These are phyloP conservation scores for Amanita rimosa DNA, from an alignment of 768 basidiomycete species.

Conservation along the genomic window DNA sequence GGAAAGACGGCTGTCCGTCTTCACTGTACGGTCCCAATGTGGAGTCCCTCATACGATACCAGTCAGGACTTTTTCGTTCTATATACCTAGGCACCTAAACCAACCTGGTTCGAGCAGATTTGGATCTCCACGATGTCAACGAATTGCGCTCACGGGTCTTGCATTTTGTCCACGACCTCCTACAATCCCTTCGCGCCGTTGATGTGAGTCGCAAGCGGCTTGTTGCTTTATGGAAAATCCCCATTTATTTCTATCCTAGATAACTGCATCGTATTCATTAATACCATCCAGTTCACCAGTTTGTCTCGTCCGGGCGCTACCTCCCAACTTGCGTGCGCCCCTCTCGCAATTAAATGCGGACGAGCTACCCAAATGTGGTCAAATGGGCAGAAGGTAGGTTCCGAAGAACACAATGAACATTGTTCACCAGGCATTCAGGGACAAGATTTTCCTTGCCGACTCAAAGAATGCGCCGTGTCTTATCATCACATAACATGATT, in stretches of 20 bases:
- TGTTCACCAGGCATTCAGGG: slow-evolving; percentile 17
- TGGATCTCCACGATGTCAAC: slow-evolving; percentile 61
- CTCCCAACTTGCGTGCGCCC: slow-evolving; percentile 30
- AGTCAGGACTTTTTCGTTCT: slow-evolving; percentile 28
- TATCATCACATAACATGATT: slow-evolving; percentile 36
- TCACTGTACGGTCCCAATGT: slow-evolving; percentile 59
- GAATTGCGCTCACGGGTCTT: slow-evolving; percentile 52
- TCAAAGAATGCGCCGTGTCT: slow-evolving; percentile 41
- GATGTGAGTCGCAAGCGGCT: slow-evolving; percentile 34
- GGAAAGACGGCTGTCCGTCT: slow-evolving; percentile 39
- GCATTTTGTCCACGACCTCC: slow-evolving; percentile 50
- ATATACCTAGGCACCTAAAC: background rate
- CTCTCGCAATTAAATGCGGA: slow-evolving; percentile 27
- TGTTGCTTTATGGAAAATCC: slow-evolving; percentile 2
- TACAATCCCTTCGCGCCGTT: slow-evolving; percentile 45
- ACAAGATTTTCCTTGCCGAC: slow-evolving; percentile 39
- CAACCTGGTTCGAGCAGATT: slow-evolving; percentile 24
- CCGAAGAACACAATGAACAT: background rate
- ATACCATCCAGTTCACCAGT: slow-evolving; percentile 48
- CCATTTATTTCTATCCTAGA: slow-evolving; percentile 22
- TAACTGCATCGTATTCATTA: slow-evolving; percentile 51
- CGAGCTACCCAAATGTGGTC: slow-evolving; percentile 26
- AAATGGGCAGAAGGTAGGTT: slow-evolving; percentile 27
- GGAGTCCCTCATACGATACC: slow-evolving; percentile 43
- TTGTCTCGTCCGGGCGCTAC: slow-evolving; percentile 46